phyloP scores from a whole-genome alignment of 2,329 filamentous ascomycete genomes.

The Macrophomina tecta region DNA sequence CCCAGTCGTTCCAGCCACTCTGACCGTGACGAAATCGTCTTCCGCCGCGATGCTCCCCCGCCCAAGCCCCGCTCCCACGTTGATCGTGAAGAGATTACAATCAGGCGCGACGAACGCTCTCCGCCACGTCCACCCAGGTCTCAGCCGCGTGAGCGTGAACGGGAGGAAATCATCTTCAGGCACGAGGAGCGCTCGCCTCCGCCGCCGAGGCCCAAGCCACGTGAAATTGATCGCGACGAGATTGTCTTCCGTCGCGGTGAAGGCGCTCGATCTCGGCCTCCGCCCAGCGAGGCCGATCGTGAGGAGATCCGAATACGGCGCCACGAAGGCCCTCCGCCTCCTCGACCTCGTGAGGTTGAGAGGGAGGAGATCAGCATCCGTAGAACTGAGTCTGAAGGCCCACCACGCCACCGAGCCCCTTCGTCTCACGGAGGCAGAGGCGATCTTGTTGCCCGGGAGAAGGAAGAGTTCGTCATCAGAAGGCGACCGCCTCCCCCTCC shows the following conservation, averaged over 20 bases:
- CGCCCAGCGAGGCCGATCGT: slow-evolving; percentile 44
- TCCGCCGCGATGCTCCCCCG: slow-evolving; percentile 32
- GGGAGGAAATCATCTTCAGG: slow-evolving; percentile 32
- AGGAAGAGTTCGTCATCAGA: slow-evolving; percentile 49
- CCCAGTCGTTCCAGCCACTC: slow-evolving; percentile 33
- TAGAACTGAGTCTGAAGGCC: slow-evolving; percentile 36
- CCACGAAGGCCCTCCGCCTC: slow-evolving; percentile 40
- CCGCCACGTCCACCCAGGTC: slow-evolving; percentile 33
- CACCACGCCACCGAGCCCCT: slow-evolving; percentile 35
- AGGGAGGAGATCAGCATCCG: slow-evolving; percentile 50
- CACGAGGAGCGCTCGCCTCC: slow-evolving; percentile 24
- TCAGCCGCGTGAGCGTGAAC: slow-evolving; percentile 36
- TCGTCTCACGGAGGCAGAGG: slow-evolving; percentile 41
- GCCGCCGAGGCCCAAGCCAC: slow-evolving; percentile 27
- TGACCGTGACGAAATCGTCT: slow-evolving; percentile 47
- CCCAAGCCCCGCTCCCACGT: slow-evolving; percentile 38
- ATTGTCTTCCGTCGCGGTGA: slow-evolving; percentile 53
- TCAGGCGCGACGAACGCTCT: slow-evolving; percentile 32
- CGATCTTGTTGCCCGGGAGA: slow-evolving; percentile 47
- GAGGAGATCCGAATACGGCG: slow-evolving; percentile 58
- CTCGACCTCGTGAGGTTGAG: slow-evolving; percentile 39
- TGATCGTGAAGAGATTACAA: slow-evolving; percentile 32
- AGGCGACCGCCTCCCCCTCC: slow-evolving; percentile 45
- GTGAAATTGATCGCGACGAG: slow-evolving; percentile 46
- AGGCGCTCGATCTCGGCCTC: slow-evolving; percentile 39